phyloP scores from a whole-genome alignment of 1,139 yeast species.

The Saccharomyces hybrid region DNA sequence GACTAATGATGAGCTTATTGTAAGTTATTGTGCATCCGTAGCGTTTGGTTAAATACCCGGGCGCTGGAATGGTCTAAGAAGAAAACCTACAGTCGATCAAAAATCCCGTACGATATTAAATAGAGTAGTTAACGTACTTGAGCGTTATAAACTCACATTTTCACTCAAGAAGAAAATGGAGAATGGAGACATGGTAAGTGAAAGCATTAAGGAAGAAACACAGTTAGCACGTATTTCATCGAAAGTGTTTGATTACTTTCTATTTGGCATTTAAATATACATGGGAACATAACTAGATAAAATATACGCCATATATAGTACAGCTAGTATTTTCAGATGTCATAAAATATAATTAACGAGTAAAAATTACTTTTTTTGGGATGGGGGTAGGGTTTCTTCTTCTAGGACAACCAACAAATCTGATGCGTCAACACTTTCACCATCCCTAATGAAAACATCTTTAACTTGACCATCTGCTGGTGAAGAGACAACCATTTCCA shows the following conservation, averaged over 20 bases:
- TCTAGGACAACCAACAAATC: slow-evolving; percentile 50
- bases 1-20: slow-evolving; percentile 27
- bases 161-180: neutral
- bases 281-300: neutral
- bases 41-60: slow-evolving; percentile 26
- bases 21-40: slow-evolving; percentile 30
- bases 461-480: slow-evolving; percentile 81
- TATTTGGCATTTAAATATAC: neutral
- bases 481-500: slow-evolving; percentile 98
- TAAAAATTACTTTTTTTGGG: neutral
- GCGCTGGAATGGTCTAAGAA: neutral
- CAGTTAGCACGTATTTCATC: neutral
- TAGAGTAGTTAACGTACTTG: neutral
- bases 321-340: neutral
- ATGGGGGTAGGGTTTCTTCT: slow-evolving; percentile 2
- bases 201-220: neutral
- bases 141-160: neutral
- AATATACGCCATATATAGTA: neutral
- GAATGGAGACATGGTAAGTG: neutral
- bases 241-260: neutral
- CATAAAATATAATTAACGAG: neutral
- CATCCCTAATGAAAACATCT: slow-evolving; percentile 70
- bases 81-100: neutral
- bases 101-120: neutral
- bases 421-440: slow-evolving; percentile 91